Conservation (phyloP, 805 yeast species). For the Lipomyces sp. region DNA sequence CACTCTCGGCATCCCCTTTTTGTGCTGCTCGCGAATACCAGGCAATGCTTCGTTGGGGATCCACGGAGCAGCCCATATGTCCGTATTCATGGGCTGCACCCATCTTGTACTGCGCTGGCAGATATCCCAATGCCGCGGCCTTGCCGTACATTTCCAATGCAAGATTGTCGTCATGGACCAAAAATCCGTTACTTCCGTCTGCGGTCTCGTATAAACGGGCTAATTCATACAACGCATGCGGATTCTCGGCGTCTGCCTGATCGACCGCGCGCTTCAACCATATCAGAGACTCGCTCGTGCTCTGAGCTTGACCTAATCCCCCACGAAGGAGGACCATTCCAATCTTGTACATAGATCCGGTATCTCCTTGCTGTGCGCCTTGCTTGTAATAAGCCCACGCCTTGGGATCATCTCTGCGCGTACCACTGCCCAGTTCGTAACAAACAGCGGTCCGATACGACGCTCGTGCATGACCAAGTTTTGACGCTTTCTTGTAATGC, state of each 20-base stretch:
- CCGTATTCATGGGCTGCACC: slow-evolving; percentile 80
- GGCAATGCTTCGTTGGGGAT: slow-evolving; percentile 64
- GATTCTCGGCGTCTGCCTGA: slow-evolving; percentile 51
- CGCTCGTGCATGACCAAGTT: slow-evolving; percentile 61
- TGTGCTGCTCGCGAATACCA: slow-evolving; percentile 77
- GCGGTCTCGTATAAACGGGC: slow-evolving; percentile 57
- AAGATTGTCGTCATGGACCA: slow-evolving; percentile 40
- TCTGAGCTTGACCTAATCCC: slow-evolving; percentile 47
- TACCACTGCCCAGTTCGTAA: slow-evolving; percentile 67
- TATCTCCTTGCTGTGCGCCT: slow-evolving; percentile 67
- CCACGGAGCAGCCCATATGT: slow-evolving; percentile 55
- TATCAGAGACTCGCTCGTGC: slow-evolving; percentile 52
- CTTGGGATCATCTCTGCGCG: slow-evolving; percentile 50
- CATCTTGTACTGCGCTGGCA: slow-evolving; percentile 70
- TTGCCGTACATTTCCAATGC: slow-evolving; percentile 60
- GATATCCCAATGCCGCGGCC: slow-evolving; percentile 64
- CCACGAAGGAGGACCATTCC: slow-evolving; percentile 68
- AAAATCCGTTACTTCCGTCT: slow-evolving; percentile 41
- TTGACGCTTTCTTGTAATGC: slow-evolving; percentile 63
- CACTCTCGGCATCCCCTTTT: slow-evolving; percentile 65
- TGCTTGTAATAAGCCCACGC: slow-evolving; percentile 60
- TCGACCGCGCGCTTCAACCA: slow-evolving; percentile 60
- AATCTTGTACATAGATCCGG: slow-evolving; percentile 72
- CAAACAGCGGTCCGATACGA: slow-evolving; percentile 74
- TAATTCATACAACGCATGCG: slow-evolving; percentile 63